Base-by-base conservation (phyloP, 1,284 basidiomycete genomes). In the Boletus holoroseus region DNA sequence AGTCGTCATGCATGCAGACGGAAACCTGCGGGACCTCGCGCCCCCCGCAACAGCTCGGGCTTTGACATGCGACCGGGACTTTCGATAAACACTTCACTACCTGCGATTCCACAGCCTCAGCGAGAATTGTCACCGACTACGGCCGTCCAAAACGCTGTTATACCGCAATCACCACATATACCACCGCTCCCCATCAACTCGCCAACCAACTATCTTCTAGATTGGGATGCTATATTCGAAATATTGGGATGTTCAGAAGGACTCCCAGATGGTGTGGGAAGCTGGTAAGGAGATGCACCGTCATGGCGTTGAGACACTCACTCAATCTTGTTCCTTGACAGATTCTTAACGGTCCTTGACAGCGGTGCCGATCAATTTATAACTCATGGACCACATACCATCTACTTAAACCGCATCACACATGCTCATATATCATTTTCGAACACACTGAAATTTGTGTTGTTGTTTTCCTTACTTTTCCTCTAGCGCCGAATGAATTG, bases 221-320 rank as follows among this genome's bases (percentile, higher is more conserved):
- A 70, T 44, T 70, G 68, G 68, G 69, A 70, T 42, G 50, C 35
- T n/a, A 69, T 70, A 50, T 66, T 69, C 34, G 61, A 68, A n/a
- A 27, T 66, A 20, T 41, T 66, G 32, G 63, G 47, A 24, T 61
- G 51, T 36, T 57, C 54, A 18, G 27, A 53, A 9, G 15, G 24
- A 44, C n/a, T n/a, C 16, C 22, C 15, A 15, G 47, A 51, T 24
- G 26, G 11, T 18, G 8, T n/a, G 7, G 31, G 31, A 26, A 47
- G 35, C 22, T 56, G 41, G 64, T 63, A 24, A 64, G 63, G 30
- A 16, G 24, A 32, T 47, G 20, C 35, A 24, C 2, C 12, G n/a
- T 18, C 12, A 34, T 27, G 7, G n/a, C 30, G 28, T 36, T 32
- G 11, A 22, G 28, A 40, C 6, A 9, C 15, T 54, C 15, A 47